These are phyloP conservation scores for Flaveria robusta DNA, from an alignment of 129 eudicot species.

Conservation along the genomic window DNA sequence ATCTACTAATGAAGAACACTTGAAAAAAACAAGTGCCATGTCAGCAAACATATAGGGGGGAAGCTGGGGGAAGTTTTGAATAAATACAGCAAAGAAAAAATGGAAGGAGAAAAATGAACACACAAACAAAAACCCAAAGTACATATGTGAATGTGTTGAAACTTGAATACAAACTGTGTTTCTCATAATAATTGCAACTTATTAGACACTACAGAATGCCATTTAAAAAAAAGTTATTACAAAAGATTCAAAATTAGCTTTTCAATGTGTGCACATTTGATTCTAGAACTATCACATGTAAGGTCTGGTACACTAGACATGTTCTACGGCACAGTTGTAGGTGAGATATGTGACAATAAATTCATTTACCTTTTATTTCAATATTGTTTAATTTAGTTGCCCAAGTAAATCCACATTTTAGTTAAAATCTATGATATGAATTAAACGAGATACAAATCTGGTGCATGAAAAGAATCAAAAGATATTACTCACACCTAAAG, in stretches of 20 bases:
- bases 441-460: neutral
- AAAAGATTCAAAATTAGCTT: neutral
- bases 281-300: slow-evolving; percentile 10
- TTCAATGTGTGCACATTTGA: neutral
- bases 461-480: neutral
- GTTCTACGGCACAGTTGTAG: neutral
- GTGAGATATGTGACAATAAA: neutral
- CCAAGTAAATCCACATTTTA: neutral
- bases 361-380: too few species aligned
- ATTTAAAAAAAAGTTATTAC: too few species aligned
- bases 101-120: neutral
- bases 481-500: neutral
- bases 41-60: neutral
- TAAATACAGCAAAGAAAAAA: neutral
- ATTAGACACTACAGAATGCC: too few species aligned
- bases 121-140: slow-evolving; percentile 11
- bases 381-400: neutral
- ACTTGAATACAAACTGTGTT: too few species aligned
- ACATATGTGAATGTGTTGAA: neutral
- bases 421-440: slow-evolving; percentile 8
- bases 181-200: too few species aligned
- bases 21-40: neutral
- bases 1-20: neutral
- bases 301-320: slow-evolving; percentile 2
- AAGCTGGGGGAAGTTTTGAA: neutral